Evolutionary conservation across 2,329 filamentous ascomycete species (phyloP).

Genomic region (Diplodia seriata): DNA sequence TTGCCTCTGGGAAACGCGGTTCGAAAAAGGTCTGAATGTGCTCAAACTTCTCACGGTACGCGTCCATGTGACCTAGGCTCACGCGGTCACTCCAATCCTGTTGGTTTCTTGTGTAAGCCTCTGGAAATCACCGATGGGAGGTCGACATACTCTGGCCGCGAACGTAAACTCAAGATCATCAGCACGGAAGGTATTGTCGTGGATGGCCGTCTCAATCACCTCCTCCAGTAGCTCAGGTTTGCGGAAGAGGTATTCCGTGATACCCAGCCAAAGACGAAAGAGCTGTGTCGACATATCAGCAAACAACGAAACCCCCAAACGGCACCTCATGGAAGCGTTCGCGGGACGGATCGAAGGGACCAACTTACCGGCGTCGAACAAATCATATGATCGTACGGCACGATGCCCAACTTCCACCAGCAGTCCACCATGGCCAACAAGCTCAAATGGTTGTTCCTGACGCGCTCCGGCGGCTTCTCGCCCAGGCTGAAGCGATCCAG

Average conservation of each 20-base stretch:
- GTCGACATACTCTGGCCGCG: conserved; percentile 71
- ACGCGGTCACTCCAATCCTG: conserved; percentile 95
- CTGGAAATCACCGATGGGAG: conserved; percentile 5
- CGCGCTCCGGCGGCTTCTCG: conserved; percentile 67
- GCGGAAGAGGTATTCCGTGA: conserved; percentile 95
- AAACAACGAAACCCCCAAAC: conserved; percentile 11
- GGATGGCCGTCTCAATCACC: conserved; percentile 81
- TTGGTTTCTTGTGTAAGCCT: background rate
- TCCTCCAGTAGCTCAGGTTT: conserved; percentile 81
- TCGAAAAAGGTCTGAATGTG: conserved; percentile 91
- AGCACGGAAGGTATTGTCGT: conserved; percentile 89
- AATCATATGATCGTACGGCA: conserved; percentile 99
- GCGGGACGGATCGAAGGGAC: background rate
- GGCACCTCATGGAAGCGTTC: background rate
- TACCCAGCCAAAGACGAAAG: conserved; percentile 94
- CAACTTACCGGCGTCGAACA: conserved; percentile 82
- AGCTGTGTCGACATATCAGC: conserved; percentile 57
- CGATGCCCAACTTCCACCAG: conserved; percentile 92
- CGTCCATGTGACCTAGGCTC: conserved; percentile 87
- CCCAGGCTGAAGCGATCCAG: conserved; percentile 89
- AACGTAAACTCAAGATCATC: conserved; percentile 98
- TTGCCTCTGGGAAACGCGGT: conserved; percentile 86
- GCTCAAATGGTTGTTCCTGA: conserved; percentile 92
- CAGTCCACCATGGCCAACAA: conserved; percentile 97
- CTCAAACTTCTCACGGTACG: conserved; percentile 89